Evolutionary conservation across 2,329 filamentous ascomycete genomes (phyloP).

Genomic region (Dactylonectria macrodidyma): DNA sequence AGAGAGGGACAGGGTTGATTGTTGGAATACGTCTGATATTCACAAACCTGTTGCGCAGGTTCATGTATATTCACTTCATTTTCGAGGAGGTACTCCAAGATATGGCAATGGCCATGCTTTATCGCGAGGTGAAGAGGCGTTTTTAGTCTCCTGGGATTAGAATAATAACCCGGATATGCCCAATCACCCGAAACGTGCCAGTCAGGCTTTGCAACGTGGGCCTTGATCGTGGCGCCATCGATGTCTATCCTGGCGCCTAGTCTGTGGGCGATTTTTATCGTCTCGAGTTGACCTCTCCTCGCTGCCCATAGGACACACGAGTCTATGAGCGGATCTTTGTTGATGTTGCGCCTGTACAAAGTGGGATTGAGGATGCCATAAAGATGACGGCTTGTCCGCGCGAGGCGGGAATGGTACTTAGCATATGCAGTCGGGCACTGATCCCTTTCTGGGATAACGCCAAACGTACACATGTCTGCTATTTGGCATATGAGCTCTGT

Average conservation of each 20-base stretch:
- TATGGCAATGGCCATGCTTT: constrained; percentile 24
- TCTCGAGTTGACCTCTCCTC: constrained; percentile 18
- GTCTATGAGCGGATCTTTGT: neutral
- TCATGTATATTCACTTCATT: constrained; percentile 23
- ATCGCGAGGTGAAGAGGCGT: constrained; percentile 31
- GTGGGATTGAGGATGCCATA: constrained; percentile 27
- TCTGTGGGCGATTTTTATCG: constrained; percentile 22
- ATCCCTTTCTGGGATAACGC: constrained; percentile 1
- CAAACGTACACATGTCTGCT: constrained; percentile 16
- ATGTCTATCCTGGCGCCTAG: constrained; percentile 22
- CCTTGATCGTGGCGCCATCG: constrained; percentile 7
- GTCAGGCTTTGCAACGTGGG: neutral
- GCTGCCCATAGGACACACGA: constrained; percentile 28
- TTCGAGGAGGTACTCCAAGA: constrained; percentile 32
- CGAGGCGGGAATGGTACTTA: constrained; percentile 18
- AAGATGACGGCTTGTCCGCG: constrained; percentile 23
- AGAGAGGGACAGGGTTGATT: neutral
- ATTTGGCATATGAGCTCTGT: constrained; percentile 17
- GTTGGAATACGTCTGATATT: neutral
- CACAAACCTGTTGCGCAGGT: constrained; percentile 17
- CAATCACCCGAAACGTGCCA: too few relatives aligned
- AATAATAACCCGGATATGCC: neutral
- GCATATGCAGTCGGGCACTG: constrained; percentile 18
- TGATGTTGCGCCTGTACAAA: constrained; percentile 17
- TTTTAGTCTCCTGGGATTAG: constrained; percentile 1